Base-by-base conservation (phyloP, 176 grass and related monocot species). In the Cenchrus fungigraminus region DNA sequence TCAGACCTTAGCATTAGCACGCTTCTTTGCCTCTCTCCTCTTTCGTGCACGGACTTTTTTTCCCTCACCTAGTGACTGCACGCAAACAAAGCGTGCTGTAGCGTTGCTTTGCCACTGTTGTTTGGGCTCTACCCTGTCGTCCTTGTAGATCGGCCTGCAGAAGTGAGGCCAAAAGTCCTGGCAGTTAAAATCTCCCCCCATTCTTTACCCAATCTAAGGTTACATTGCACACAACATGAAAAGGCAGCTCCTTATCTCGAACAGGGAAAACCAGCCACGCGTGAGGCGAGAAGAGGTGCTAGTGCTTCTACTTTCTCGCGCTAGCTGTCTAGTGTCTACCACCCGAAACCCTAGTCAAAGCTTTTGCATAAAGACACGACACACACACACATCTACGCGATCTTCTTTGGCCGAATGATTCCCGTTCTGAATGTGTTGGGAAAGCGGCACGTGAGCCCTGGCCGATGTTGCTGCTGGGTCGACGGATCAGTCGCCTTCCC, bases 321-420 rank as follows among this genome's bases (percentile, higher is more conserved):
- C 42, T 81, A 25, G 22, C 22, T 25, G 45, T 50, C 72, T 65
- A 9, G 47, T 37, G 15, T 19, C 17, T 25, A 59, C 22, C 22
- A 25, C 22, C 22, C 22, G 22, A 62, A 61, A 17, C 63, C 13
- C 44, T 77, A 67, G 74, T 83, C 84, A 87, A 90, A 73, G 43
- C 79, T 3, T 71, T 79, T 53, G 59, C 69, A 5, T 37, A 81
- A 12, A 78, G 67, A 40, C 22, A 64, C 42, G 22, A 25, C 22
- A 25, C 22, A 25, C 22, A 10, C 9, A 7, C 6, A 1, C 46
- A 32, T 60, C 44, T 6, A 3, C 61, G 31, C 67, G 66, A 53
- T 83, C 79, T 46, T 67, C 16, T 31, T 72, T 11, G 44, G 19
- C 50, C 59, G 82, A 74, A 87, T 86, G 74, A 90, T 87, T 74